Conservation (phyloP, 257 asterid species). For the Nicotiana tomentosiformis region DNA sequence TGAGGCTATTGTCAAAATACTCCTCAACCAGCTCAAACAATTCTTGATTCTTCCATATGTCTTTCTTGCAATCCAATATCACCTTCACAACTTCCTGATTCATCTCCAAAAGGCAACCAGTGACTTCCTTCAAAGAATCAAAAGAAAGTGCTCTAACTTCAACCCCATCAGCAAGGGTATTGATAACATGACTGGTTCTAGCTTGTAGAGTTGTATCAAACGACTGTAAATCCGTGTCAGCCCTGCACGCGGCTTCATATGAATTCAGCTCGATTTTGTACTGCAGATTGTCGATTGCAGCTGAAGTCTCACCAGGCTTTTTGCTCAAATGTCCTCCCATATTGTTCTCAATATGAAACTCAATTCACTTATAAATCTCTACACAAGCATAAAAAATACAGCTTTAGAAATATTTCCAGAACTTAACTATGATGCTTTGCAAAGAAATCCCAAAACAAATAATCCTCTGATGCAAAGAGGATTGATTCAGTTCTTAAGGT, state of each 20-base stretch:
- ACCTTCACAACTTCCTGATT: constrained; percentile 89
- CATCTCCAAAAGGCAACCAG: constrained; percentile 80
- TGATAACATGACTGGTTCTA: constrained; percentile 58
- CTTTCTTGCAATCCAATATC: constrained; percentile 81
- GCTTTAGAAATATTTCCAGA: constrained; percentile 6
- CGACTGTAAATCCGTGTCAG: constrained; percentile 56
- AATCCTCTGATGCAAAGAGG: not conserved
- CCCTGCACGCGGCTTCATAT: constrained; percentile 75
- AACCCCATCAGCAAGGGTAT: constrained; percentile 70
- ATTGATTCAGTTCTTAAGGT: too few relatives aligned
- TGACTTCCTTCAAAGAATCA: constrained; percentile 72
- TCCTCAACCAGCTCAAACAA: constrained; percentile 78
- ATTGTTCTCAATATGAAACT: not conserved
- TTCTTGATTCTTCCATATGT: constrained; percentile 84
- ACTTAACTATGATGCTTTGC: not conserved
- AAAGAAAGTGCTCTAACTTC: constrained; percentile 82
- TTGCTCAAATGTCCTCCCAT: constrained; percentile 95
- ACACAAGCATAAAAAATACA: not conserved
- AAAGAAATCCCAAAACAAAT: not conserved
- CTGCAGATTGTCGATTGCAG: constrained; percentile 46
- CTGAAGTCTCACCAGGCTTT: constrained; percentile 58
- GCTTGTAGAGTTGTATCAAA: constrained; percentile 65
- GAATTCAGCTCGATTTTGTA: constrained; percentile 48
- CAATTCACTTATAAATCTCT: constrained; percentile 14
- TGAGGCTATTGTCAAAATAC: constrained; percentile 73